These are phyloP conservation scores for Neoboletus brunneissimus DNA, from an alignment of 768 basidiomycete genomes.

Conservation along the genomic window DNA sequence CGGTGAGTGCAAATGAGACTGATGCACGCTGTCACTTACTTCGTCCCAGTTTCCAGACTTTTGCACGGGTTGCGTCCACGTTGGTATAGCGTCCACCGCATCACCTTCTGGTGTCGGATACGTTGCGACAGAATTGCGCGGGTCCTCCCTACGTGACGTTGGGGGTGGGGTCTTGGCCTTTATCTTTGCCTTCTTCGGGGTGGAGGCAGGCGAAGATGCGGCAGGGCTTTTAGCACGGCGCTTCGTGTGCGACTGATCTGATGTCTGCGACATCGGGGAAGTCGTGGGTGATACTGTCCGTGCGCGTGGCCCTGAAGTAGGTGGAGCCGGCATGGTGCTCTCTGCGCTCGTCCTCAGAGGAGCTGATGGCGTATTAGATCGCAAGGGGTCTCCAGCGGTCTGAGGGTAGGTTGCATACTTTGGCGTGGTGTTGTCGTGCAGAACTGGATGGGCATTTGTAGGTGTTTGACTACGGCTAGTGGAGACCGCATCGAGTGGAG, in stretches of 20 bases:
- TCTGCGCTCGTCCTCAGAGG: conserved; percentile 40
- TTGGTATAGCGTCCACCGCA: conserved; percentile 72
- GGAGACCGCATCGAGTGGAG: conserved; percentile 21
- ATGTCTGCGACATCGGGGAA: conserved; percentile 29
- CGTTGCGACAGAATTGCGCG: conserved; percentile 58
- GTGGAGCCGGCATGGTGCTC: conserved; percentile 36
- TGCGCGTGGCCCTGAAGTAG: conserved; percentile 28
- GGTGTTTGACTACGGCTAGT: conserved; percentile 44
- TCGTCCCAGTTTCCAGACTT: conserved; percentile 82
- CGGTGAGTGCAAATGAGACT: conserved; percentile 5
- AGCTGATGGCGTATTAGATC: conserved; percentile 42
- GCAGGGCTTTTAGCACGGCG: conserved; percentile 48
- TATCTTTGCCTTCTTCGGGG: conserved; percentile 41
- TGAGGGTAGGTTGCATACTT: conserved; percentile 42
- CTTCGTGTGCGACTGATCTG: conserved; percentile 39
- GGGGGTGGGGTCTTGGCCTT: conserved; percentile 34
- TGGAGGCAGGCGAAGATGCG: conserved; percentile 35
- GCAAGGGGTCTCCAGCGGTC: conserved; percentile 44
- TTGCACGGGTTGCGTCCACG: conserved; percentile 74
- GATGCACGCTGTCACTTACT: conserved; percentile 37
- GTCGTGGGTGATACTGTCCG: conserved; percentile 25
- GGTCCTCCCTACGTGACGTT: conserved; percentile 38
- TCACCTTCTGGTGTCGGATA: conserved; percentile 63
- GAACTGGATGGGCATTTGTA: conserved; percentile 35
- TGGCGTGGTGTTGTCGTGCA: conserved; percentile 37